Conservation (phyloP, 345 rosid species). For the Excoecaria agallocha region DNA sequence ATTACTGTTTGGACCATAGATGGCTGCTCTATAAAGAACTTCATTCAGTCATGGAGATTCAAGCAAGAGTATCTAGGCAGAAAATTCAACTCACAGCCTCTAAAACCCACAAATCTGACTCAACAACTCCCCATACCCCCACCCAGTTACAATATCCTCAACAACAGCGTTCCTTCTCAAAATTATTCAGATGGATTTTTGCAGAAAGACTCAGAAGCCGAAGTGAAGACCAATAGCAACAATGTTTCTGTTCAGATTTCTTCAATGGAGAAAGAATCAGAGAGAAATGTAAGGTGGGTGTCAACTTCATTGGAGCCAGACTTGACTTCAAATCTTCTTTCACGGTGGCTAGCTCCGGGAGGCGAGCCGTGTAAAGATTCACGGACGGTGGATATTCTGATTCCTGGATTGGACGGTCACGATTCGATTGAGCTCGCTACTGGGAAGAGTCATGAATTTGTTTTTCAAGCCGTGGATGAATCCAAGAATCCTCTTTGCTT, state of each 20-base stretch:
- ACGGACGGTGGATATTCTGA: constrained; percentile 46
- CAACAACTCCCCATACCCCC: background rate
- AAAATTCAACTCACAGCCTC: background rate
- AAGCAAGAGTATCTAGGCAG: constrained; percentile 29
- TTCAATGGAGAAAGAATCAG: constrained; percentile 15
- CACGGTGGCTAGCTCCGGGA: constrained; percentile 64
- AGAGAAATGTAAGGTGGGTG: constrained; percentile 41
- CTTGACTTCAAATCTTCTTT: constrained; percentile 49
- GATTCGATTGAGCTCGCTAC: constrained; percentile 51
- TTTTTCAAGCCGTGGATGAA: constrained; percentile 60
- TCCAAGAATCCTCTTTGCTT: constrained; percentile 48
- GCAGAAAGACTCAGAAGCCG: constrained; percentile 10
- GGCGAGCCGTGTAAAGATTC: constrained; percentile 66
- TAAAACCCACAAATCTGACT: constrained; percentile 14
- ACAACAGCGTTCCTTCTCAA: background rate
- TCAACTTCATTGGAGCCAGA: constrained; percentile 46
- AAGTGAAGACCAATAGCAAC: constrained; percentile 54
- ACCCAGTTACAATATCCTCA: background rate
- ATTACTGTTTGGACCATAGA: constrained; percentile 73
- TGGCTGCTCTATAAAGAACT: constrained; percentile 47
- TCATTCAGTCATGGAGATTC: constrained; percentile 58
- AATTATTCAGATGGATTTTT: constrained; percentile 17
- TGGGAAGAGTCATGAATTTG: constrained; percentile 62
- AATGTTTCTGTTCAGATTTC: constrained; percentile 12
- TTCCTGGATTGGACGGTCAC: constrained; percentile 56